These are phyloP conservation scores for Rhododendron vialii DNA, from an alignment of 148 eudicot genomes.

Conservation along the genomic window DNA sequence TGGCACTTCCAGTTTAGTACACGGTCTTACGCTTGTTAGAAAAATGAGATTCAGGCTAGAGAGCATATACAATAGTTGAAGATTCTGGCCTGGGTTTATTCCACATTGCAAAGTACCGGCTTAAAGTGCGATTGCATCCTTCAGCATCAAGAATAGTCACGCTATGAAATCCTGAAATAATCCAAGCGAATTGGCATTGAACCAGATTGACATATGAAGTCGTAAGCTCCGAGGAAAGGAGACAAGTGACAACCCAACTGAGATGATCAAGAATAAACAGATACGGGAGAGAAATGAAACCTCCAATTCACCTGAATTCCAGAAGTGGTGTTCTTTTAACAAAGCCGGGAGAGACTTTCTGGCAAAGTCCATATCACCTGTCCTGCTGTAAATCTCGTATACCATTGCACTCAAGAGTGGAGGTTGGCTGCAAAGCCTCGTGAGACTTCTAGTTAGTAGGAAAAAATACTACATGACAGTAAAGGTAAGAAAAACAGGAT, in stretches of 20 bases:
- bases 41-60: background rate
- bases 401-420: conserved; percentile 89
- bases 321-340: conserved; percentile 64
- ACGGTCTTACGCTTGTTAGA: background rate
- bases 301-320: conserved; percentile 68
- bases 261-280: conserved; percentile 1
- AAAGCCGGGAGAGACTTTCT: conserved; percentile 65
- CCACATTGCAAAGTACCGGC: conserved; percentile 93
- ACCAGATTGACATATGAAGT: background rate
- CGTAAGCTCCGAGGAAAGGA: background rate
- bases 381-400: conserved; percentile 53
- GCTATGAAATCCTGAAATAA: conserved; percentile 61
- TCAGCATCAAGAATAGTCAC: conserved; percentile 55
- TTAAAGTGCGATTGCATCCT: conserved; percentile 50
- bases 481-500: background rate
- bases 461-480: background rate
- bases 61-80: conserved; percentile 50
- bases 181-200: background rate
- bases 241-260: background rate
- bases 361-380: conserved; percentile 51
- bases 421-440: conserved; percentile 65
- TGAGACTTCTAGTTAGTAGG: background rate
- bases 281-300: background rate
- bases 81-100: conserved; percentile 92
- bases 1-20: background rate